Evolutionary conservation across 2,329 filamentous ascomycete species (phyloP).

Genomic region (Byssothecium circinans): DNA sequence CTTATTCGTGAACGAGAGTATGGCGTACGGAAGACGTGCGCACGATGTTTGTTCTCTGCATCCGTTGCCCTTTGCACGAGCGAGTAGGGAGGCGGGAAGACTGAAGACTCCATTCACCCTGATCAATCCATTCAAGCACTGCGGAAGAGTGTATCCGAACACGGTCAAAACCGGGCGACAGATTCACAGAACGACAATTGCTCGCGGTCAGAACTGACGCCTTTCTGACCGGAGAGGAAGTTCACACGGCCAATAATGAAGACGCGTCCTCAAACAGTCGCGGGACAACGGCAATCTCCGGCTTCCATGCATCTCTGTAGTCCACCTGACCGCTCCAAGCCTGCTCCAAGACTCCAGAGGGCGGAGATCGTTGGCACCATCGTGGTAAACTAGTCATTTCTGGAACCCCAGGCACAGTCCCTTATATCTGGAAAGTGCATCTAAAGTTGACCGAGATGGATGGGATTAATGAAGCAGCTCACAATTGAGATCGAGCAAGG

Average conservation of each 20-base stretch:
- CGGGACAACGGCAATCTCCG: slow-evolving; percentile 7
- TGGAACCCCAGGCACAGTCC: background rate
- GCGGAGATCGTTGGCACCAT: background rate
- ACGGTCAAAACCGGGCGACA: slow-evolving; percentile 8
- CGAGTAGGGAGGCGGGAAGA: background rate
- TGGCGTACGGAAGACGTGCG: too few relatives aligned
- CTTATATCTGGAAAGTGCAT: background rate
- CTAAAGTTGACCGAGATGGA: background rate
- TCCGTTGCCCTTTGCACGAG: background rate
- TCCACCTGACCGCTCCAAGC: slow-evolving; percentile 5
- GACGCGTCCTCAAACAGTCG: slow-evolving; percentile 1
- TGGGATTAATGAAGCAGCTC: background rate
- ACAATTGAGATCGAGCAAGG: background rate
- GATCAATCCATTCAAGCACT: slow-evolving; percentile 16
- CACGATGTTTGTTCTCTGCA: background rate
- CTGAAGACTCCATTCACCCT: too few relatives aligned
- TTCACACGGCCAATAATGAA: slow-evolving; percentile 6
- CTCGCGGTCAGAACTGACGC: slow-evolving; percentile 9
- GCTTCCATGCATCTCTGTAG: background rate
- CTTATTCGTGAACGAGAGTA: background rate
- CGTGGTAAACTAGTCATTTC: background rate
- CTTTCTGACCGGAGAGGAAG: background rate
- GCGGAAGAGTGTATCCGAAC: slow-evolving; percentile 33
- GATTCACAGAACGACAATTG: slow-evolving; percentile 21
- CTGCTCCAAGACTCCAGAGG: background rate